phyloP scores from a whole-genome alignment of 2,329 filamentous ascomycete species.

The Tolypocladium cylindrosporum region DNA sequence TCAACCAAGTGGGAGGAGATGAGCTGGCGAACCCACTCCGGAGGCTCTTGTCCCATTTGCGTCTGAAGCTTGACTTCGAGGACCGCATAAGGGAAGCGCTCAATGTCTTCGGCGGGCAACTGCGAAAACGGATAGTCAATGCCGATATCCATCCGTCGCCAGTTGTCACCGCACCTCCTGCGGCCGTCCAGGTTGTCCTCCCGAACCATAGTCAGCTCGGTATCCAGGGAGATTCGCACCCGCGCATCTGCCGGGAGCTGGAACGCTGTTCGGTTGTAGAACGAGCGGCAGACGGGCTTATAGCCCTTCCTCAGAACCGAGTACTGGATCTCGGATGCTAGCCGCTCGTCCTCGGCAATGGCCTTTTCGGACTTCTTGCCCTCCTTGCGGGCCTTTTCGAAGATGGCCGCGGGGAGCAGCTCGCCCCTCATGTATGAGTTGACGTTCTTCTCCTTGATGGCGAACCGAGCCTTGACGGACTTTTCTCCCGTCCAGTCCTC shows the following conservation, averaged over 20 bases:
- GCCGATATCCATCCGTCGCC: conserved; percentile 94
- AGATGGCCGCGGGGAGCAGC: conserved; percentile 77
- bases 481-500: conserved; percentile 99
- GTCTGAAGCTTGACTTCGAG: conserved; percentile 97
- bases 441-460: conserved; percentile 93
- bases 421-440: conserved; percentile 82
- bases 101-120: conserved; percentile 72
- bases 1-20: conserved; percentile 92
- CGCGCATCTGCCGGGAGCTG: conserved; percentile 93
- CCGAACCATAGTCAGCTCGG: conserved; percentile 86
- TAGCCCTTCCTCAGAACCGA: conserved; percentile 81
- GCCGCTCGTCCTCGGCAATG: conserved; percentile 80
- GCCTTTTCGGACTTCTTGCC: conserved; percentile 89
- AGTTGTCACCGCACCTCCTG: conserved; percentile 72
- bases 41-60: conserved; percentile 86
- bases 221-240: conserved; percentile 93
- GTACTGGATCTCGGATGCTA: conserved; percentile 90
- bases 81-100: conserved; percentile 90
- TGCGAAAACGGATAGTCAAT: conserved; percentile 93
- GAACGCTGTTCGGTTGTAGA: conserved; percentile 97
- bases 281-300: conserved; percentile 82
- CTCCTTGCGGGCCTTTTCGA: conserved; percentile 92
- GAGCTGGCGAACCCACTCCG: conserved; percentile 91
- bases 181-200: conserved; percentile 89
- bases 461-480: conserved; percentile 94